phyloP scores from a whole-genome alignment of 2,329 filamentous ascomycete genomes.

The Cadophora sp. region DNA sequence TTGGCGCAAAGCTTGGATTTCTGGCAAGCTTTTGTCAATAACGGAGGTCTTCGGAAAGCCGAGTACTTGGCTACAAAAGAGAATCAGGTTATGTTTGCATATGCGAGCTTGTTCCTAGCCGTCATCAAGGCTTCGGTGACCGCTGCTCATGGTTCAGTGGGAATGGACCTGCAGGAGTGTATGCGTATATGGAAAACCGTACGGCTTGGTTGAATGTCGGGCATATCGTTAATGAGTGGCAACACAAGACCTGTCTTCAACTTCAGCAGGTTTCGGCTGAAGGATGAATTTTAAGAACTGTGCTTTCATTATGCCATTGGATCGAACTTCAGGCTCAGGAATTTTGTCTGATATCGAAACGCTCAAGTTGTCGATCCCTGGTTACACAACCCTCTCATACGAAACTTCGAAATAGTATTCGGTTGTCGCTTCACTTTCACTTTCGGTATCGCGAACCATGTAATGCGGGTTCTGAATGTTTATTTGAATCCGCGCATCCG shows the following conservation, averaged over 20 bases:
- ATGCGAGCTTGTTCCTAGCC: conserved; percentile 55
- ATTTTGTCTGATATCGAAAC: background rate
- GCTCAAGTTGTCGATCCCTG: background rate
- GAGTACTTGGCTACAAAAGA: conserved; percentile 51
- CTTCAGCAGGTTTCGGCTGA: background rate
- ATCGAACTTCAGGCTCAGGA: background rate
- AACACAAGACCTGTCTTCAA: background rate
- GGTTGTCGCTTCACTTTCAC: background rate
- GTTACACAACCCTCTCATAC: background rate
- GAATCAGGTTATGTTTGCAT: conserved; percentile 52
- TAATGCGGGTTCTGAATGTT: background rate
- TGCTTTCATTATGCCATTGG: background rate
- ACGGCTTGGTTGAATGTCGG: conserved; percentile 51
- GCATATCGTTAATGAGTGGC: background rate
- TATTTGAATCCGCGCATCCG: conserved; percentile 2
- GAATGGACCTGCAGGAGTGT: conserved; percentile 62
- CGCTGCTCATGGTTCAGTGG: conserved; percentile 55
- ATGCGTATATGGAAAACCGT: conserved; percentile 60
- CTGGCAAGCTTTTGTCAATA: conserved; percentile 62
- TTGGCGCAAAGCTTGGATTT: conserved; percentile 55
- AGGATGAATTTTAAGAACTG: background rate
- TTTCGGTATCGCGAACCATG: background rate
- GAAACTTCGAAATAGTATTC: background rate
- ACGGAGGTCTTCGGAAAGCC: conserved; percentile 57
- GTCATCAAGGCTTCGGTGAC: conserved; percentile 54